These are phyloP conservation scores for Eucalyptus guilfoylei DNA, from an alignment of 345 rosid species.

Conservation along the genomic window DNA sequence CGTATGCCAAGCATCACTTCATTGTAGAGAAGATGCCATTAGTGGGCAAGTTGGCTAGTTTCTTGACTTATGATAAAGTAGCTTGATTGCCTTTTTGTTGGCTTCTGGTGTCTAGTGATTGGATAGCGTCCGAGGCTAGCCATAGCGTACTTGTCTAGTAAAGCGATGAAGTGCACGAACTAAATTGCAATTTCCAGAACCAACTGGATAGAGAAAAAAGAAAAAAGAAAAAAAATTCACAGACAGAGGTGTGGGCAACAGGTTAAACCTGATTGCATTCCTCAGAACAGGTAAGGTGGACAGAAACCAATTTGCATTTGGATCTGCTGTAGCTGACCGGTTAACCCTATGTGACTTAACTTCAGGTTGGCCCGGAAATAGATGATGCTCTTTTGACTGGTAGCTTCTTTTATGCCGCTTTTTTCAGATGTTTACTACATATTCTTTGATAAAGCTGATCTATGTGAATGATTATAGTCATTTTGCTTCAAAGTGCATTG, in stretches of 20 bases:
- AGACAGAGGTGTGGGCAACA: not conserved
- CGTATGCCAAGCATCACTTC: not conserved
- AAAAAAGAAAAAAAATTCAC: not conserved
- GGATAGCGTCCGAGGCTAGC: not conserved
- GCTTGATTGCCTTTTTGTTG: not conserved
- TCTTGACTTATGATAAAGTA: not conserved
- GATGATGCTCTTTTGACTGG: not conserved
- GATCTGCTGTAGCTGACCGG: not conserved
- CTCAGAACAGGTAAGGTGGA: not conserved
- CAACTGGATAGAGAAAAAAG: not conserved
- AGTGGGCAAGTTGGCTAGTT: not conserved
- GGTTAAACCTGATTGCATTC: not conserved
- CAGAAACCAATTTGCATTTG: not conserved
- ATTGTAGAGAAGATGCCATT: not conserved
- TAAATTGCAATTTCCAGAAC: not conserved
- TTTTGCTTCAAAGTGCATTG: not conserved
- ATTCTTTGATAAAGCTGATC: not conserved
- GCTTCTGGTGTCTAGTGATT: not conserved
- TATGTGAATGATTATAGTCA: not conserved
- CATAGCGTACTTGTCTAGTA: not conserved
- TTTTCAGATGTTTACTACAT: not conserved
- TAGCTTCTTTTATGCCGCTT: not conserved
- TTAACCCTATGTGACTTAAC: not conserved
- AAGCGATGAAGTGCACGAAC: not conserved
- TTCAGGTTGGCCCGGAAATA: not conserved